Evolutionary conservation across 2,329 filamentous ascomycete species (phyloP), one percentile per base, ranked within the genome.

Genomic region (Tolypocladium album): DNA sequence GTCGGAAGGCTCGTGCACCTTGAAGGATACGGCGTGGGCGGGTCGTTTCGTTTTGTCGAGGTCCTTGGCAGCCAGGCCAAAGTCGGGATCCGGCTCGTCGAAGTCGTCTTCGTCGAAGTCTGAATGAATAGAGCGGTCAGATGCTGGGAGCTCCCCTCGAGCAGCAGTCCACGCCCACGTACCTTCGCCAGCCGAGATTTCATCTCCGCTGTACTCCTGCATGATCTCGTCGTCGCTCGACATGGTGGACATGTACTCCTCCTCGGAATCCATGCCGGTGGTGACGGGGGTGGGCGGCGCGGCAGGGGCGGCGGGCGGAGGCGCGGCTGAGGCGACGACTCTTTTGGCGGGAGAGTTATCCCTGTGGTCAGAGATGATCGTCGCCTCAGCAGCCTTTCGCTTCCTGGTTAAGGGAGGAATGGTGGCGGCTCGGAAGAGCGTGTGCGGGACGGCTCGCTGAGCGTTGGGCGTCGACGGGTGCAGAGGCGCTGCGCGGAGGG

Each of bases 241-340:
- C 67, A 87, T 81, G 70, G 87, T 86, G 67, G 89, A 95, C 83
- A 94, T 88, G 74, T 92, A 92, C 62, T 97, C 93, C 70, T 97
- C 92, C 68, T 97, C 93, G 11, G 92, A 97, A 77, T 96, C 92
- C 92, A 97, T 97, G 64, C 79, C 83, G 73, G 78, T 78, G 58
- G 76, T 79, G 27, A 71, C 70, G n/a, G 73, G 77, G 56, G 83
- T 86, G 61, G 82, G 73, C 36, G 83, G 82, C 6, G 83, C 84
- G 20, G 82, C 82, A 27, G 85, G 84, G 47, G 83, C 81, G 52
- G 77, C 76, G 60, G 64, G 58, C 55, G 66, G 64, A 43, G 64
- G 62, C 72, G 76, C 75, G 68, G 78, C 79, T 76, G 82, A 82
- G 78, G 79, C 79, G 78, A 81, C 77, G 71, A 79, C 72, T 76